Evolutionary conservation across 2,329 filamentous ascomycete genomes (phyloP), one percentile per base, ranked within the genome.

Genomic region (Lachnellula hyalina): DNA sequence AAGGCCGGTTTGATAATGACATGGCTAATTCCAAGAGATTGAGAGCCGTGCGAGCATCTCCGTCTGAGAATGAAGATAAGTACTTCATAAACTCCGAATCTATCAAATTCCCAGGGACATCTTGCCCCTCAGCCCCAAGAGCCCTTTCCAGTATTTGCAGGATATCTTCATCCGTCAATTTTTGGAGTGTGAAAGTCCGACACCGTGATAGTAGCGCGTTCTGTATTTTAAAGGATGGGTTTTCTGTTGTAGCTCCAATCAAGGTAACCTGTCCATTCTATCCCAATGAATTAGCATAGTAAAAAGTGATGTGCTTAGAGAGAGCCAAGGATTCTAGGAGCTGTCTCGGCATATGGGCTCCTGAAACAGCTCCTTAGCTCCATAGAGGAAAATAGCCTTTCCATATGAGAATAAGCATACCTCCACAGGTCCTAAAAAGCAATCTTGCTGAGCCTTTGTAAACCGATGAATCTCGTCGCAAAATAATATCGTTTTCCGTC

Each of bases 171-270:
- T 86, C 81, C 0, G 81, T 80, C 44, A 99, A 79, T 61, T 91
- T 86, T 46, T 85, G 76, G 9, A 99, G 75, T 0, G 90, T 96
- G 64, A 99, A 97, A 0, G 90, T 96, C 28, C 94, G 82, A 72
- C 93, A 97, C 47, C 94, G 82, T 23, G 90, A 96, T 2, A 97
- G 77, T 52, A 99, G 77, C 2, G 94, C 93, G 61, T 84, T 86
- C 63, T 94, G 89, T 42, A 99, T 84, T 67, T 95, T 93, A 77
- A 97, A 97, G 4, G 87, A 93, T 0, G 94, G 94, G 63, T 99
- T 99, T 71, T 99, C 94, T 0, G 94, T 99, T 3, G 94, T 99
- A 6, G 94, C 94, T 11, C 92, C 94, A 57, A 97, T 94, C 32
- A 99, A 77, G 0, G 90, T 96, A 61, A 99, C 86, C 28, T 89